Evolutionary conservation across 371 early-diverging fungal species (phyloP).

Genomic region (Mortierella sp.): DNA sequence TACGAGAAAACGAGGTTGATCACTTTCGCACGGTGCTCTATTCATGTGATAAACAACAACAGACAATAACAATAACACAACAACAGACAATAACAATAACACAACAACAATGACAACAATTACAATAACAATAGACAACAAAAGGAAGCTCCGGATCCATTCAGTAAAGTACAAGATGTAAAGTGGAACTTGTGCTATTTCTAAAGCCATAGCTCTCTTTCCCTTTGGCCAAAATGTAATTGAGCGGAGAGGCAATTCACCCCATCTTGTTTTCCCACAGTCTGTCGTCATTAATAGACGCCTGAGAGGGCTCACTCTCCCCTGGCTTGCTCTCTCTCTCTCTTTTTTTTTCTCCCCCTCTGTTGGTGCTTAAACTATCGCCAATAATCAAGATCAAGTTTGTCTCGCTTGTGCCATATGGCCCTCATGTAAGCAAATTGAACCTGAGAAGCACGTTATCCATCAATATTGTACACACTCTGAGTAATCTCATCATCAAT

Average conservation of each 20-base stretch:
- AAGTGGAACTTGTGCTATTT: neutral
- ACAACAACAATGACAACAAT: no score
- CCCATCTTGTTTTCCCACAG: slow-evolving; percentile 1
- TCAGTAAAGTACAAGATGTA: no score
- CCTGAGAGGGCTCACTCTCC: neutral
- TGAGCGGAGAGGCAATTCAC: neutral
- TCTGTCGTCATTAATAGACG: slow-evolving; percentile 1
- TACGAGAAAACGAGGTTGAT: slow-evolving; percentile 4
- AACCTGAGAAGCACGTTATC: neutral
- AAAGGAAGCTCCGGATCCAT: neutral
- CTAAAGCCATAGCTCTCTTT: neutral
- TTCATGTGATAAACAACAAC: neutral
- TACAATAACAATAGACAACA: neutral
- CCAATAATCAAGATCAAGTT: neutral
- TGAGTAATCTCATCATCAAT: neutral
- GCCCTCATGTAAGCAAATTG: neutral
- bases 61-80: neutral
- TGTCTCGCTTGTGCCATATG: slow-evolving; percentile 1
- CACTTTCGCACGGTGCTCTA: slow-evolving; percentile 24
- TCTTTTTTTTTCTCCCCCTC: neutral
- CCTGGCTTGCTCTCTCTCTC: neutral
- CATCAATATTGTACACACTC: no score
- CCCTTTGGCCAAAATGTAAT: neutral
- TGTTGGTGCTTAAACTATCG: neutral
- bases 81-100: neutral